Evolutionary conservation across 331 rosid genomes (phyloP), one percentile per base, ranked within the genome.

Genomic region (Rosa hybrid): DNA sequence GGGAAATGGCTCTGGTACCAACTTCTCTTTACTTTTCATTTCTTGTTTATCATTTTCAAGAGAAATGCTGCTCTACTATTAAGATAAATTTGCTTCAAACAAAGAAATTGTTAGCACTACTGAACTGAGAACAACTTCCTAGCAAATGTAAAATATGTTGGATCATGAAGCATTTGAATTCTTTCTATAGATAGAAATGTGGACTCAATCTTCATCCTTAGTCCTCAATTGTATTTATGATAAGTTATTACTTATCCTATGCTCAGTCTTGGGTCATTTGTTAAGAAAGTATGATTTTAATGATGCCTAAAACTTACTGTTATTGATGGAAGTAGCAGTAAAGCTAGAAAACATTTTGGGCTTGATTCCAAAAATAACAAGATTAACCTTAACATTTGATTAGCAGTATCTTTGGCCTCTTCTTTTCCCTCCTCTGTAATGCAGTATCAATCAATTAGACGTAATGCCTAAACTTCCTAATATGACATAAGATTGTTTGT

Each of bases 1-100:
- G 3, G 38, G 0, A 34, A 34, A 34, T 34, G 97, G 97, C 92
- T 94, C 83, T 92, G 97, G 98, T 92, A 91, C 56, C 71, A 48
- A 49, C 60, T 76, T 39, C 68, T 62, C 48, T 17, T 63, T 74
- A 17, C 10, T 7, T 75, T 63, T 76, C 34, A 56, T 76, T 9
- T 67, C 2, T 41, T 4, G 12, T 9, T 38, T 68, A 12, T 42
- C 18, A 68, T 78, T 45, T 65, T 2, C 23, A 30, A 49, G 77
- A 16, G 13, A 3, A 44, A 73, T 72, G 34, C 4, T 8, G 7
- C 17, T 4, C 30, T 50, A 10, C 45, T 51, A 18, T 5, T 34
- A 34, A 30, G 77, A 4, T 50, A 23, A 50, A 34, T 2, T 34
- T 34, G 38, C 38, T 34, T 34, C 38, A 34, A 34, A 34, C 38